A percentile compares a stretch with the other conserved stretches of the same genome.
Conservation (phyloP, 768 basidiomycete species). For the Boletus reticulatus region DNA sequence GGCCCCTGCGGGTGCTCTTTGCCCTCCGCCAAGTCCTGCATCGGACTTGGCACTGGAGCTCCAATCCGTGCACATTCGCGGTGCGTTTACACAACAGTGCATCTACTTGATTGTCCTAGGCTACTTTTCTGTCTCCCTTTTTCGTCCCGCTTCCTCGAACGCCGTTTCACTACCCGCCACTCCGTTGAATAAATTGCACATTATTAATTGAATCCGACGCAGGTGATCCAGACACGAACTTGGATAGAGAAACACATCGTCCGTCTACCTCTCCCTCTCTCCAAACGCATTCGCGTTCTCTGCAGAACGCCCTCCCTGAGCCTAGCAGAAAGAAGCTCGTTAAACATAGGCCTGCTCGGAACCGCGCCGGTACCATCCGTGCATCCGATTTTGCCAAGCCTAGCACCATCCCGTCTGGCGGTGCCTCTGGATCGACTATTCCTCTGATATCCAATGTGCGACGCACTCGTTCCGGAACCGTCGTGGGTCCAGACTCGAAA, state of each 20-base stretch:
- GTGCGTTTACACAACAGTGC: slow-evolving; percentile 19
- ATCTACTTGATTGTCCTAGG: neutral
- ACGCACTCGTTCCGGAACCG: slow-evolving; percentile 50
- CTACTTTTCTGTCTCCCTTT: neutral
- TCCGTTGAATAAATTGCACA: neutral
- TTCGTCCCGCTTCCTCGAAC: neutral
- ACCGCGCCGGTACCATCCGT: slow-evolving; percentile 51
- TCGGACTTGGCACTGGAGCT: slow-evolving; percentile 20
- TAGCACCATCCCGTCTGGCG: slow-evolving; percentile 2
- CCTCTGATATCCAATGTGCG: slow-evolving; percentile 22
- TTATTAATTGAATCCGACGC: slow-evolving; percentile 6
- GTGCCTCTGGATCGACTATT: neutral
- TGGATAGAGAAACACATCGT: slow-evolving; percentile 6
- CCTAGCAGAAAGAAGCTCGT: slow-evolving; percentile 11
- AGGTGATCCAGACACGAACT: slow-evolving; percentile 15
- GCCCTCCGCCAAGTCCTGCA: slow-evolving; percentile 18
- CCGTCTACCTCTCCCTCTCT: neutral
- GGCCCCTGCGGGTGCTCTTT: neutral
- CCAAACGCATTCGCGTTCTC: slow-evolving; percentile 20
- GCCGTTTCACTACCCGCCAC: neutral
- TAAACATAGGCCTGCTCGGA: slow-evolving; percentile 19
- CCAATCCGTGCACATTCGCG: slow-evolving; percentile 23
- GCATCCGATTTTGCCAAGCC: slow-evolving; percentile 42
- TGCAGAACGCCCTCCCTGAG: slow-evolving; percentile 14
- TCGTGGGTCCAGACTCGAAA: slow-evolving; percentile 34